A percentile compares a stretch with the other conserved stretches of the same genome.
These are phyloP conservation scores for Colletotrichum horii DNA, from an alignment of 2,329 filamentous ascomycete species.

Conservation along the genomic window DNA sequence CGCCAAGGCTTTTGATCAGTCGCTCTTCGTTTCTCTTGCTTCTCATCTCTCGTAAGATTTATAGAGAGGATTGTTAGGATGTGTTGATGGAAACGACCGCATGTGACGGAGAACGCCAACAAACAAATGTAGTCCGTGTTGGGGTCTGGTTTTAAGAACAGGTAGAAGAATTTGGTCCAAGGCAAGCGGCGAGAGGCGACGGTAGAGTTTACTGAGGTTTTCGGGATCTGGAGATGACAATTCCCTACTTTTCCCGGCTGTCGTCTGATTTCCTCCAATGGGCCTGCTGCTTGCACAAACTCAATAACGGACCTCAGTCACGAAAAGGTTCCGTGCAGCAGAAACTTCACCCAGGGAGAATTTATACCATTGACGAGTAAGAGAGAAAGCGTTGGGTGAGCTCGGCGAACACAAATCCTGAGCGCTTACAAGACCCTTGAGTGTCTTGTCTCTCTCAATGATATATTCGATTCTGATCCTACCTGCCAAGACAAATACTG, in stretches of 20 bases:
- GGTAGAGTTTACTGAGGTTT: not conserved
- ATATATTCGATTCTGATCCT: not conserved
- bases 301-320: not conserved
- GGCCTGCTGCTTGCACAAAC: not conserved
- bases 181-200: not conserved
- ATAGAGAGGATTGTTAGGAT: not conserved
- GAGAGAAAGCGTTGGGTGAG: not conserved
- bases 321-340: not conserved
- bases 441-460: not conserved
- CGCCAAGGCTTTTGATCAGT: not conserved
- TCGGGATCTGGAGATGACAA: too few species aligned
- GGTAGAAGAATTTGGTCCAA: not conserved
- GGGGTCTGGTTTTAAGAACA: not conserved
- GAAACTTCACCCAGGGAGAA: not conserved
- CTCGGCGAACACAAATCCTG: rapidly evolving
- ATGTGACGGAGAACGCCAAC: not conserved
- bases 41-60: not conserved
- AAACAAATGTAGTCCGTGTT: not conserved
- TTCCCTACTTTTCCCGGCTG: not conserved
- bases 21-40: not conserved
- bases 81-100: not conserved
- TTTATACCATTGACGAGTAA: not conserved
- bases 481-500: not conserved
- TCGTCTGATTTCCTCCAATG: not conserved
- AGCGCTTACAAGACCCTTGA: not conserved